A percentile compares a stretch with the other conserved stretches of the same genome.
Conservation (phyloP, 179 eudicot species). For the Drosera spatulata region DNA sequence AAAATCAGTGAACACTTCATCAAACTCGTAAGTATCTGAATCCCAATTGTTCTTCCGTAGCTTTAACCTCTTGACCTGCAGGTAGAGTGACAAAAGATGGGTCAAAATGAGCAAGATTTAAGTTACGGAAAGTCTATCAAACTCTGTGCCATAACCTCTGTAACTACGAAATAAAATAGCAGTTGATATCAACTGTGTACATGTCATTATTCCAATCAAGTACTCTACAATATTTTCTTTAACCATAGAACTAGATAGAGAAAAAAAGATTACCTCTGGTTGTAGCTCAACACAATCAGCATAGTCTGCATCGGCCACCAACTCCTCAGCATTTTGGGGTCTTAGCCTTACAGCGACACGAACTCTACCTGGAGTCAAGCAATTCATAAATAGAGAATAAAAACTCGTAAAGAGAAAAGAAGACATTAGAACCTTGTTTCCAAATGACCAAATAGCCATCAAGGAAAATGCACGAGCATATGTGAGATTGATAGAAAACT, state of each 20-base stretch:
- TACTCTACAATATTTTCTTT: too few species aligned
- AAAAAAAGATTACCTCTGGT: conserved; percentile 51
- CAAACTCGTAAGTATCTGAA: conserved; percentile 95
- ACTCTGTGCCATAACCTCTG: not conserved
- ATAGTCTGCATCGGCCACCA: conserved; percentile 89
- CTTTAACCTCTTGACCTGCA: conserved; percentile 85
- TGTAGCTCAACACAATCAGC: conserved; percentile 96
- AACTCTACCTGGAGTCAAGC: conserved; percentile 70
- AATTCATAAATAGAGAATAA: conserved; percentile 1
- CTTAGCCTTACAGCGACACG: conserved; percentile 95
- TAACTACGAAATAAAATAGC: too few species aligned
- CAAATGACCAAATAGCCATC: not conserved
- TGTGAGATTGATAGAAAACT: too few species aligned
- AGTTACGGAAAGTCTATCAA: not conserved
- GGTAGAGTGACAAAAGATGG: conserved; percentile 3
- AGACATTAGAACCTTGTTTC: not conserved
- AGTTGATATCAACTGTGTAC: too few species aligned
- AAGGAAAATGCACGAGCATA: not conserved
- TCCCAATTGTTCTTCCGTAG: conserved; percentile 99
- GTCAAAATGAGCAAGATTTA: not conserved
- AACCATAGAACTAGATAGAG: not conserved
- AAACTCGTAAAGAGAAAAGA: not conserved
- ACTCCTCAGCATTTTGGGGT: conserved; percentile 90
- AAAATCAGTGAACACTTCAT: conserved; percentile 87
- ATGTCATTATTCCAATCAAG: too few species aligned